Evolutionary conservation across 495 filamentous ascomycete species (phyloP).

Genomic region (Aspergillus mulundensis): DNA sequence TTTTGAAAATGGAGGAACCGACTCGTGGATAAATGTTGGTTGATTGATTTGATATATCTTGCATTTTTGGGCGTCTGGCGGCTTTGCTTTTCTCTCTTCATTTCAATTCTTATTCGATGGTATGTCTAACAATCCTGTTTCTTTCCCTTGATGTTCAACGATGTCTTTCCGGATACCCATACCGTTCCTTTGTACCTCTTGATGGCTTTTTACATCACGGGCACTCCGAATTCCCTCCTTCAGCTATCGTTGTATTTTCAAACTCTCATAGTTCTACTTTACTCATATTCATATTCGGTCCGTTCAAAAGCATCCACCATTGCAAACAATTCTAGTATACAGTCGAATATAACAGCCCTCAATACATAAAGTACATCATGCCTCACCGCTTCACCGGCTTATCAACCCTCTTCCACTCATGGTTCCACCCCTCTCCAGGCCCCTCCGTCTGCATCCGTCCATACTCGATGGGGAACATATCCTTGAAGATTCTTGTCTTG

Average conservation of each 20-base stretch:
- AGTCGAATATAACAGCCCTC: not conserved
- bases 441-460: constrained; percentile 76
- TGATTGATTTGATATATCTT: constrained; percentile 34
- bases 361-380: not conserved
- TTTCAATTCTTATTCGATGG: constrained; percentile 14
- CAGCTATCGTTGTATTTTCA: constrained; percentile 5
- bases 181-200: not conserved
- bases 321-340: constrained; percentile 1
- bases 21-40: constrained; percentile 19
- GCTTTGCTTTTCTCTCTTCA: constrained; percentile 19
- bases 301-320: not conserved
- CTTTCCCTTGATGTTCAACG: constrained; percentile 16
- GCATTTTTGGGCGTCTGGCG: constrained; percentile 44
- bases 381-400: constrained; percentile 13
- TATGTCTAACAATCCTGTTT: constrained; percentile 21
- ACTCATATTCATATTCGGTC: not conserved
- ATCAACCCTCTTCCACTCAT: constrained; percentile 48
- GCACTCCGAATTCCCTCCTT: constrained; percentile 23
- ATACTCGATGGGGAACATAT: constrained; percentile 81
- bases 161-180: constrained; percentile 20
- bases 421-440: constrained; percentile 75
- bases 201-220: constrained; percentile 8
- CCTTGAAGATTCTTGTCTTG: constrained; percentile 70
- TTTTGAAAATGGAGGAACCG: constrained; percentile 13
- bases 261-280: not conserved